phyloP scores from a whole-genome alignment of 768 basidiomycete genomes.

The Daedaleopsis sinensis region DNA sequence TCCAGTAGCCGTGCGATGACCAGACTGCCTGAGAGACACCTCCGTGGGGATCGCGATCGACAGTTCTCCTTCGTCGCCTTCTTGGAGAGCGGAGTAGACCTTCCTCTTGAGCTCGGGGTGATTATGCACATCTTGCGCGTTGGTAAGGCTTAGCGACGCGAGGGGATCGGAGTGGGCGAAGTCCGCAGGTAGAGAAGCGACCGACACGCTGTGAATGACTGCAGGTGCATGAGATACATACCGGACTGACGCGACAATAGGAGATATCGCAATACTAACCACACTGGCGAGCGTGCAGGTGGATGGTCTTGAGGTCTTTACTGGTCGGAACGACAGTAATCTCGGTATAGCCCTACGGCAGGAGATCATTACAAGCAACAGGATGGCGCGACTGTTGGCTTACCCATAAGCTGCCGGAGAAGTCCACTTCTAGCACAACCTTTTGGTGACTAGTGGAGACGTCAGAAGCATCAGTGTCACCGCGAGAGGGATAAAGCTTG shows the following conservation, averaged over 20 bases:
- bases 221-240: slow-evolving; percentile 30
- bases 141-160: slow-evolving; percentile 61
- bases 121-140: slow-evolving; percentile 77
- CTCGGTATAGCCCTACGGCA: slow-evolving; percentile 84
- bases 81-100: slow-evolving; percentile 87
- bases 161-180: slow-evolving; percentile 82
- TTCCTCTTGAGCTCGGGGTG: slow-evolving; percentile 94
- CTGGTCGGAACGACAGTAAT: slow-evolving; percentile 84
- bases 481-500: slow-evolving; percentile 17
- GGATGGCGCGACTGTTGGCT: slow-evolving; percentile 34
- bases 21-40: slow-evolving; percentile 64
- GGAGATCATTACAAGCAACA: slow-evolving; percentile 12
- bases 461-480: slow-evolving; percentile 49
- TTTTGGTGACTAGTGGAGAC: slow-evolving; percentile 94
- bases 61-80: slow-evolving; percentile 92
- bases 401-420: slow-evolving; percentile 86
- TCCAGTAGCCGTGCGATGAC: slow-evolving; percentile 43
- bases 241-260: slow-evolving; percentile 15
- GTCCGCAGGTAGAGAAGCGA: slow-evolving; percentile 71
- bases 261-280: slow-evolving; percentile 49
- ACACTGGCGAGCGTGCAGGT: slow-evolving; percentile 89
- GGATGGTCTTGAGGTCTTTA: slow-evolving; percentile 77
- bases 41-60: slow-evolving; percentile 85
- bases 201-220: slow-evolving; percentile 77
- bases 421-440: slow-evolving; percentile 92